phyloP scores from a whole-genome alignment of 148 eudicot genomes.

The Camellia sinensis region DNA sequence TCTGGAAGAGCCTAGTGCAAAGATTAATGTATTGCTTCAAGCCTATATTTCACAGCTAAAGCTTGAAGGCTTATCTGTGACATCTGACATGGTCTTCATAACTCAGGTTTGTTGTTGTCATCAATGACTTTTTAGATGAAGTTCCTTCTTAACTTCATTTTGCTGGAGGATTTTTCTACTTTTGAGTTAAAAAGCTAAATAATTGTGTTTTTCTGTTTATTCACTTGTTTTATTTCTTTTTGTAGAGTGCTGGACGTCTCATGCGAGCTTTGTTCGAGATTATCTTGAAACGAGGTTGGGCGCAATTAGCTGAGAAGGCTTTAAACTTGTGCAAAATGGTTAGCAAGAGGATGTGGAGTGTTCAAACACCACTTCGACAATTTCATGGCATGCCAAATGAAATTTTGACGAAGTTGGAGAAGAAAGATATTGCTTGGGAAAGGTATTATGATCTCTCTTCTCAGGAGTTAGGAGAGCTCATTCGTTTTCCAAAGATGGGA shows the following conservation, averaged over 20 bases:
- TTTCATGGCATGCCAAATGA: slow-evolving; percentile 51
- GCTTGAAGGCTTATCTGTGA: slow-evolving; percentile 77
- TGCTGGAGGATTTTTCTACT: not conserved
- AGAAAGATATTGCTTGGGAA: slow-evolving; percentile 53
- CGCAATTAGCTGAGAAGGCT: slow-evolving; percentile 70
- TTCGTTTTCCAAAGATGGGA: slow-evolving; percentile 79
- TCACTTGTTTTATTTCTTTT: slow-evolving; percentile 1
- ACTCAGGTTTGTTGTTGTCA: slow-evolving; percentile 53
- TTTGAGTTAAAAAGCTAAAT: not conserved
- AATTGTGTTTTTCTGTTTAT: not conserved
- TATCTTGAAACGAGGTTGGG: slow-evolving; percentile 81
- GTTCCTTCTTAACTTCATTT: slow-evolving; percentile 9
- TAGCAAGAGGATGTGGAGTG: no score
- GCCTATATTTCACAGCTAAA: slow-evolving; percentile 83
- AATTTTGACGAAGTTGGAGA: slow-evolving; percentile 67
- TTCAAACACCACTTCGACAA: no score
- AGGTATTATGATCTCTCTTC: slow-evolving; percentile 64
- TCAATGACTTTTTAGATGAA: not conserved
- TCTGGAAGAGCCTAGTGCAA: slow-evolving; percentile 61
- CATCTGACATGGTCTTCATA: slow-evolving; percentile 87
- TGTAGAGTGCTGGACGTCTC: no score
- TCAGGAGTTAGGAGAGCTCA: slow-evolving; percentile 77
- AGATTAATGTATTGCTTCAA: slow-evolving; percentile 40
- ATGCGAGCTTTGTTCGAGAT: slow-evolving; percentile 45
- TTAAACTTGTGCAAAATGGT: no score